These are phyloP conservation scores for Paecilomyces formosus DNA, from an alignment of 2,329 filamentous ascomycete genomes.

Conservation along the genomic window DNA sequence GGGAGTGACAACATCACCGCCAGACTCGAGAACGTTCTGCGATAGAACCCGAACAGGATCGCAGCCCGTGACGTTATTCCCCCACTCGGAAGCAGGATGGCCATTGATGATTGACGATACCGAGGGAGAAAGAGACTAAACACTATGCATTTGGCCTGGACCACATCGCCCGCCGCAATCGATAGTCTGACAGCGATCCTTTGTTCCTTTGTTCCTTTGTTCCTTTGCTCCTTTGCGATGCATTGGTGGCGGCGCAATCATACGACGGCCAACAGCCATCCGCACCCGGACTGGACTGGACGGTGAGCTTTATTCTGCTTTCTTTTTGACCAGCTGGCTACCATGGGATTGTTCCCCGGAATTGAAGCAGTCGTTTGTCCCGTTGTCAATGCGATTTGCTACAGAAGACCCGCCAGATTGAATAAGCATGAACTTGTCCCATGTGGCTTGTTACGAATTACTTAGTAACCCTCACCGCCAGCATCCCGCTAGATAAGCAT, in stretches of 20 bases:
- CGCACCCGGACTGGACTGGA: background rate
- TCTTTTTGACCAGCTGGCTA: background rate
- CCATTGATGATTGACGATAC: background rate
- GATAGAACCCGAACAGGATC: constrained; percentile 1
- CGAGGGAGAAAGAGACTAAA: background rate
- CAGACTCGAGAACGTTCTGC: background rate
- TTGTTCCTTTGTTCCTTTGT: background rate
- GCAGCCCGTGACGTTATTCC: constrained; percentile 12
- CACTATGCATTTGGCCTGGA: background rate
- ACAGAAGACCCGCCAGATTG: background rate
- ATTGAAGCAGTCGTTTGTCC: background rate
- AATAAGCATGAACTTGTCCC: background rate
- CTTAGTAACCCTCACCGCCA: background rate
- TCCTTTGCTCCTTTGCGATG: background rate
- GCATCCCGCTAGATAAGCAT: background rate
- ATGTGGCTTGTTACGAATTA: background rate
- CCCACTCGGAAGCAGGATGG: background rate
- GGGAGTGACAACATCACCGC: too few relatives aligned
- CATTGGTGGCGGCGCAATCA: background rate
- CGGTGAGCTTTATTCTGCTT: background rate
- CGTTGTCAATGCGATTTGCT: background rate
- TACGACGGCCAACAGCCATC: background rate
- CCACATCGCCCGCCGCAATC: background rate
- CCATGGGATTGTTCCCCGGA: background rate
- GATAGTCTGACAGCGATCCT: background rate